Evolutionary conservation across 1,284 basidiomycete genomes (phyloP), one percentile per base, ranked within the genome.

Genomic region (Apiotrichum siamense): DNA sequence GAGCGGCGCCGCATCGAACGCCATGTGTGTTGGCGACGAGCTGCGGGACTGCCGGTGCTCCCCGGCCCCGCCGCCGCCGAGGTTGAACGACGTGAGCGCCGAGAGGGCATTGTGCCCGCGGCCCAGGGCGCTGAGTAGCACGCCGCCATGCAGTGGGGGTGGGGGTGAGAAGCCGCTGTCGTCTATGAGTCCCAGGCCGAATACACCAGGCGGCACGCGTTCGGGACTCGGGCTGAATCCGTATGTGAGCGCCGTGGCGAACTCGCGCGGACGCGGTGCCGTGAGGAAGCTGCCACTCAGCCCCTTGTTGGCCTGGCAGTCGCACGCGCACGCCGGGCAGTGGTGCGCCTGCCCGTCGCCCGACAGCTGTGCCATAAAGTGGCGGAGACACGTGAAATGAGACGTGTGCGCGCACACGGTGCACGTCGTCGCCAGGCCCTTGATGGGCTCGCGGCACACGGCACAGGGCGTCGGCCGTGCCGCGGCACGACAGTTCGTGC

Each of bases 391-490:
- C 37, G 77, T 77, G 46, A 85, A 69, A 63, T 88, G 86, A 1
- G 80, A 80, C 9, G 81, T 77, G 65, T 88, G 86, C 25, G 77
- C 75, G 65, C 86, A 88, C 7, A 76, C 73, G 10, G 82, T 69
- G 61, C 86, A 88, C 36, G 77, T 81, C 47, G 80, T 78, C 3
- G 86, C 83, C n/a, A 88, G 77, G 29, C 86, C 87, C 79, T 82
- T 86, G 52, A 88, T 82, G 4, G 87, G 85, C 18, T 88, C 76
- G 36, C 87, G 79, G 68, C 88, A 90, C 29, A 71, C 24, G 52
- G 58, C 38, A 32, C 45, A 52, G 50, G 57, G 33, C 12, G 33
- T 35, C 23, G 26, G 55, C 49, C 27, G 41, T 13, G 18, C 25
- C 33, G 13, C 42, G 32, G 24, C 15, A 38, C 21, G 40, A 26